Conservation (phyloP, 2,329 filamentous ascomycete genomes). For the Hymenoscyphus salicellus region DNA sequence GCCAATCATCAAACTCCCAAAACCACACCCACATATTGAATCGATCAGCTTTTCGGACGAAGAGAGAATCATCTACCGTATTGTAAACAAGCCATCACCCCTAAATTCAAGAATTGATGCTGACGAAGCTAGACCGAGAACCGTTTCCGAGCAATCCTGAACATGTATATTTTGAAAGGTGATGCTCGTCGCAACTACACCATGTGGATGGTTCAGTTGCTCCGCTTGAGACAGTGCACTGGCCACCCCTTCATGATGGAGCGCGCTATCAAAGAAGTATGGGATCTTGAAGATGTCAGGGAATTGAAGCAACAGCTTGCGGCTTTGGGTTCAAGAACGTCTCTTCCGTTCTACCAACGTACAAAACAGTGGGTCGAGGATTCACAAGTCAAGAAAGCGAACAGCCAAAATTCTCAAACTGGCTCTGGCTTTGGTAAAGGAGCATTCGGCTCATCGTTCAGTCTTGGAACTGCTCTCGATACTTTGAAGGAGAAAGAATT, state of each 20-base stretch:
- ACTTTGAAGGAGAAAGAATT: conserved; percentile 34
- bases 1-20: conserved; percentile 54
- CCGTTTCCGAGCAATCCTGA: conserved; percentile 31
- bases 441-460: conserved; percentile 34
- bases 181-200: conserved; percentile 26
- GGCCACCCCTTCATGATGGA: conserved; percentile 36
- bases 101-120: background rate
- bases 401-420: background rate
- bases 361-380: conserved; percentile 29
- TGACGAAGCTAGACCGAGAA: conserved; percentile 36
- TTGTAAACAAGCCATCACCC: conserved; percentile 45
- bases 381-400: background rate
- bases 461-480: conserved; percentile 34
- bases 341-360: conserved; percentile 31
- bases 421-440: conserved; percentile 24
- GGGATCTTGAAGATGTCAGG: conserved; percentile 30
- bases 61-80: conserved; percentile 52
- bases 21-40: conserved; percentile 42
- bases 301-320: conserved; percentile 18
- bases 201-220: conserved; percentile 33
- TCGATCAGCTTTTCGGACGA: conserved; percentile 49
- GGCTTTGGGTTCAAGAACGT: conserved; percentile 5
- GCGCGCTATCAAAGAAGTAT: conserved; percentile 32
- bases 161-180: conserved; percentile 25
- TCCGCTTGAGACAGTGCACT: conserved; percentile 35